Base-by-base conservation (phyloP, 192 early-diverging fungal species). In the Obelidium mucronatum region DNA sequence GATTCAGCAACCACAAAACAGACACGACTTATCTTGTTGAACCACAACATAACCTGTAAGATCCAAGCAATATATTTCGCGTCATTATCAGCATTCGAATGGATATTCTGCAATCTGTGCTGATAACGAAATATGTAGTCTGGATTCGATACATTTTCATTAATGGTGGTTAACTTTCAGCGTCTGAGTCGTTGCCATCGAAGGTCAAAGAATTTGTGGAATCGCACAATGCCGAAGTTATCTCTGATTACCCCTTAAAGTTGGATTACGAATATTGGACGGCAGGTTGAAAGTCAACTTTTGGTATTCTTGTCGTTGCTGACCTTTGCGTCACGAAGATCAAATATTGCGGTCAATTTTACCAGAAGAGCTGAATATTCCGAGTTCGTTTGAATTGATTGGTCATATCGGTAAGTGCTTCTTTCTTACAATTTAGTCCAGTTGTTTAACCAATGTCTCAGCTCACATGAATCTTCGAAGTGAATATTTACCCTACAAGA, bases 381-480 rank as follows among this genome's bases (percentile, higher is more conserved):
- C 96, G 4, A 90, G 93, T 22, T 90, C 95, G 15, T 87, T 83
- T 66, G 86, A 82, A 22, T 74, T 80, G 37, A 78, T 87, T 35
- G 86, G 86, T 6, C 97, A 99, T 81, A 98, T 99, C 75, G 96
- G 92, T 92, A 83, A 60, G 53, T 51, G 48, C 8, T 51, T 8
- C 48, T 40, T 62, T 2, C n/a, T 15, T 48, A 1, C 63, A 6
- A 36, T 37, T n/a, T n/a, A n/a, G 24, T 36, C 5, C 28, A 30
- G 61, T 17, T 40, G 52, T 1, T 67, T 11, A 40, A 11, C 34
- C 26, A 6, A 35, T 8, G n/a, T 60, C 42, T 6, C 55, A 93
- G 94, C 97, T 1, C 98, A 99, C 75, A 90, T 99, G 87, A 99
- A 99, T 80, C 78, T 99, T 56, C 91, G 96, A 52, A 93, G 95